These are phyloP conservation scores for Xerophyta viscosa DNA, from an alignment of 106 monocot species.

Conservation along the genomic window DNA sequence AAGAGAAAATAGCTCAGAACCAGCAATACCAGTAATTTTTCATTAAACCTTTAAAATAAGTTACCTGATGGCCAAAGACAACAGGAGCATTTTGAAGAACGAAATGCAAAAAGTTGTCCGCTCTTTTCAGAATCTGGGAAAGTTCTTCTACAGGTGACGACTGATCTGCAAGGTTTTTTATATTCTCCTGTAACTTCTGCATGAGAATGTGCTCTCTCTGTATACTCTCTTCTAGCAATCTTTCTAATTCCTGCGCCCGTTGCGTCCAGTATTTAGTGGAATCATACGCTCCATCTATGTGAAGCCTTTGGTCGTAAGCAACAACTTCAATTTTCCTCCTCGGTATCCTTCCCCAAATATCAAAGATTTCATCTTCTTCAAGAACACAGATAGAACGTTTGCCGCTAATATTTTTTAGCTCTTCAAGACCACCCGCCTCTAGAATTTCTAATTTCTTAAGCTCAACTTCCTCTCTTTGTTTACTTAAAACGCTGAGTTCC, in stretches of 20 bases:
- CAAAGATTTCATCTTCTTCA: slow-evolving; percentile 46
- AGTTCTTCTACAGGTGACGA: slow-evolving; percentile 67
- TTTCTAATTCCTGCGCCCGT: slow-evolving; percentile 34
- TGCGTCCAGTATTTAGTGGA: slow-evolving; percentile 52
- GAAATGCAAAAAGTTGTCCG: slow-evolving; percentile 75
- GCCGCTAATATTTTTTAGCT: slow-evolving; percentile 27
- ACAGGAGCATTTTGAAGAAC: slow-evolving; percentile 74
- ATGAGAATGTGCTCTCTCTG: slow-evolving; percentile 40
- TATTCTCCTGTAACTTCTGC: slow-evolving; percentile 51
- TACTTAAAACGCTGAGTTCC: slow-evolving; percentile 39
- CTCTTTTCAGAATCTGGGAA: slow-evolving; percentile 53
- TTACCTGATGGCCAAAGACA: slow-evolving; percentile 83
- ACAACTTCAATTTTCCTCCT: slow-evolving; percentile 27
- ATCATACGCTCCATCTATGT: slow-evolving; percentile 44
- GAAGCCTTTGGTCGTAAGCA: slow-evolving; percentile 23
- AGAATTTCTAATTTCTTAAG: slow-evolving; percentile 53
- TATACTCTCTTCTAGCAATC: slow-evolving; percentile 45
- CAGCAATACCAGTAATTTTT: no score
- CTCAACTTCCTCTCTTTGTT: slow-evolving; percentile 54
- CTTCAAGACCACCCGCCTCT: slow-evolving; percentile 50
- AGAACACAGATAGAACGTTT: slow-evolving; percentile 40
- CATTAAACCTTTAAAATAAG: no score
- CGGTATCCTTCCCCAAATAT: slow-evolving; percentile 34
- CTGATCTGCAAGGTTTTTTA: slow-evolving; percentile 45
- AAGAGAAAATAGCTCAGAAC: no score